These are phyloP conservation scores for Quillaja saponaria DNA, from an alignment of 306 rosid genomes.

Conservation along the genomic window DNA sequence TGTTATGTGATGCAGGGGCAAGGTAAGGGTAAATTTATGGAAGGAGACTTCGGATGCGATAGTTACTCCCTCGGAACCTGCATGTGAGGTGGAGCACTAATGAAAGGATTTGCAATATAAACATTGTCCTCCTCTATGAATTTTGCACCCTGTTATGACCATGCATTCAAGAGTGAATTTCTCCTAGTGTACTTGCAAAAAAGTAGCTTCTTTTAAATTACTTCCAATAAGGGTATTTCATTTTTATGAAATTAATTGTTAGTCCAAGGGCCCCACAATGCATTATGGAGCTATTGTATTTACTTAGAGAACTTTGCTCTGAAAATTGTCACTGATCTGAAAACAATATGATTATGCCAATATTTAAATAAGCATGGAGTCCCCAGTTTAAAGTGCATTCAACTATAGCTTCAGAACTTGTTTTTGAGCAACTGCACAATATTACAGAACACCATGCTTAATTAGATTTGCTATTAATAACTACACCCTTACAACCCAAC, in stretches of 20 bases:
- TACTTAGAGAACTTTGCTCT: constrained; percentile 24
- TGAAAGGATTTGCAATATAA: constrained; percentile 21
- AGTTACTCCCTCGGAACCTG: constrained; percentile 50
- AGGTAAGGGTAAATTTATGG: constrained; percentile 46
- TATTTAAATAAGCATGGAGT: not conserved
- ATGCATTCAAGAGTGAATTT: constrained; percentile 16
- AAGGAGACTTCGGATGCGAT: constrained; percentile 54
- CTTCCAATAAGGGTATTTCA: constrained; percentile 31
- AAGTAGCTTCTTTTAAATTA: constrained; percentile 32
- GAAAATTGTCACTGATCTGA: constrained; percentile 18
- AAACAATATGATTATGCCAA: constrained; percentile 23
- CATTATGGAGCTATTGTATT: constrained; percentile 29
- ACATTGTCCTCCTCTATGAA: constrained; percentile 31
- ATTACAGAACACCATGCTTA: too few relatives aligned
- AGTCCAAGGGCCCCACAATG: constrained; percentile 24
- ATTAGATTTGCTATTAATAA: too few relatives aligned
- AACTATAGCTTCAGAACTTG: too few relatives aligned
- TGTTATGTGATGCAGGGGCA: constrained; percentile 63
- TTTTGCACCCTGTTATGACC: constrained; percentile 13
- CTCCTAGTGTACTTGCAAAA: constrained; percentile 9
- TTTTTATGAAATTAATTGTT: constrained; percentile 24
- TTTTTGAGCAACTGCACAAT: too few relatives aligned
- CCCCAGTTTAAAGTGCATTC: constrained; percentile 4
- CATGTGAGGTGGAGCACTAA: constrained; percentile 30
- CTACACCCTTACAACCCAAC: too few relatives aligned